These are phyloP conservation scores for Medicago ruthenica DNA, from an alignment of 306 rosid species.

Conservation along the genomic window DNA sequence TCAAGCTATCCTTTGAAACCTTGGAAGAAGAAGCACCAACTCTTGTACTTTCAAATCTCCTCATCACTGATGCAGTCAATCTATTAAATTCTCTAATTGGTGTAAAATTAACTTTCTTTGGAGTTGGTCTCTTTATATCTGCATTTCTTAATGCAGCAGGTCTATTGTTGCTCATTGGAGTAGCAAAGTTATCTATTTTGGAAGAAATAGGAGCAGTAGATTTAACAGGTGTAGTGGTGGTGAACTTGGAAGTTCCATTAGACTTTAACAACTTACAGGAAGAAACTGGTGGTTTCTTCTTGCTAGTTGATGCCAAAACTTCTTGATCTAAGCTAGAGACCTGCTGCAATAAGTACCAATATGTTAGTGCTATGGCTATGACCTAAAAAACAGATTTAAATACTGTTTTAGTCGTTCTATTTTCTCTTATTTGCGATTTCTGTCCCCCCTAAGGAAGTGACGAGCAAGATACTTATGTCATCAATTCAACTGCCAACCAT, in stretches of 20 bases:
- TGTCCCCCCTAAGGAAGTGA: background rate
- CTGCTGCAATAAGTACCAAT: conserved; percentile 44
- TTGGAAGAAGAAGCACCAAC: conserved; percentile 62
- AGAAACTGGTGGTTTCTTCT: conserved; percentile 60
- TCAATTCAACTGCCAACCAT: background rate
- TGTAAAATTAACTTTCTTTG: conserved; percentile 72
- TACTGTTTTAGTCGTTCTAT: background rate
- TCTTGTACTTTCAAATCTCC: conserved; percentile 82
- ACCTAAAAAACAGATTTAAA: conserved; percentile 14
- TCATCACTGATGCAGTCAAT: conserved; percentile 77
- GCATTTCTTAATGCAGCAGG: conserved; percentile 43
- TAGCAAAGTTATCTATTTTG: conserved; percentile 50
- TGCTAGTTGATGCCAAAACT: conserved; percentile 46
- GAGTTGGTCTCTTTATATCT: conserved; percentile 72
- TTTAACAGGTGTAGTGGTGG: conserved; percentile 60
- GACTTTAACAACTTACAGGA: conserved; percentile 49
- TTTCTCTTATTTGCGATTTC: background rate
- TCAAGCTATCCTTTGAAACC: conserved; percentile 65
- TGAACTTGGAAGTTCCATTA: conserved; percentile 54
- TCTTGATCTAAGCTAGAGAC: conserved; percentile 47
- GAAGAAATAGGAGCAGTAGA: conserved; percentile 46
- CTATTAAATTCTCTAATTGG: conserved; percentile 85
- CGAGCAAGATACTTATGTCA: background rate
- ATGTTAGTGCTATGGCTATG: conserved; percentile 6
- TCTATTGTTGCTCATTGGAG: conserved; percentile 63